phyloP scores from a whole-genome alignment of 352 stramenopile genomes.

The Phytopythium kandeliae region DNA sequence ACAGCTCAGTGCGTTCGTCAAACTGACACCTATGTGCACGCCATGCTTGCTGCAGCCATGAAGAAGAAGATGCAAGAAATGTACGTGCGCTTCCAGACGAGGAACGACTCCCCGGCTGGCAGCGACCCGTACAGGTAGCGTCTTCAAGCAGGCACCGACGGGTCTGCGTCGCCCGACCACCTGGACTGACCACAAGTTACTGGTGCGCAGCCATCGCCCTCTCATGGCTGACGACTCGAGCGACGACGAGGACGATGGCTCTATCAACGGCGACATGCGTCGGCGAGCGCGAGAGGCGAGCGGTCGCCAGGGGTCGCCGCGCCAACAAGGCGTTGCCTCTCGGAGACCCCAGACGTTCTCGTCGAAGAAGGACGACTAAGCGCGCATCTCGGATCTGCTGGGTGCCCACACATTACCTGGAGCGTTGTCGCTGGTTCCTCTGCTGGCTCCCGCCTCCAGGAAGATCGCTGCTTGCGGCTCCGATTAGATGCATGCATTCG shows the following conservation, averaged over 20 bases:
- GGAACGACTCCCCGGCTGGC: slow-evolving; percentile 35
- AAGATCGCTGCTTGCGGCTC: no score
- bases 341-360: slow-evolving; percentile 18
- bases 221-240: slow-evolving; percentile 68
- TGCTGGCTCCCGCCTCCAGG: no score
- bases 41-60: slow-evolving; percentile 35
- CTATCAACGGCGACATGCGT: slow-evolving; percentile 29
- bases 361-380: slow-evolving; percentile 63
- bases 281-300: slow-evolving; percentile 30
- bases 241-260: slow-evolving; percentile 48
- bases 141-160: neutral
- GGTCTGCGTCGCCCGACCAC: neutral
- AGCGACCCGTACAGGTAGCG: slow-evolving; percentile 58
- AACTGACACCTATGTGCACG: neutral
- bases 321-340: slow-evolving; percentile 11
- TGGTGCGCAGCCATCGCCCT: slow-evolving; percentile 45
- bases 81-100: slow-evolving; percentile 80
- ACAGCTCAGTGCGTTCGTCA: neutral
- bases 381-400: no score
- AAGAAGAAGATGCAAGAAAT: slow-evolving; percentile 78
- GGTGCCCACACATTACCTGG: no score
- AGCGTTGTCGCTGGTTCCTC: no score
- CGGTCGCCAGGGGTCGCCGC: slow-evolving; percentile 19
- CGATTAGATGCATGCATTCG: no score
- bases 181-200: slow-evolving; percentile 4